Base-by-base conservation (phyloP, 176 grass and related monocot species). In the Canna indica region DNA sequence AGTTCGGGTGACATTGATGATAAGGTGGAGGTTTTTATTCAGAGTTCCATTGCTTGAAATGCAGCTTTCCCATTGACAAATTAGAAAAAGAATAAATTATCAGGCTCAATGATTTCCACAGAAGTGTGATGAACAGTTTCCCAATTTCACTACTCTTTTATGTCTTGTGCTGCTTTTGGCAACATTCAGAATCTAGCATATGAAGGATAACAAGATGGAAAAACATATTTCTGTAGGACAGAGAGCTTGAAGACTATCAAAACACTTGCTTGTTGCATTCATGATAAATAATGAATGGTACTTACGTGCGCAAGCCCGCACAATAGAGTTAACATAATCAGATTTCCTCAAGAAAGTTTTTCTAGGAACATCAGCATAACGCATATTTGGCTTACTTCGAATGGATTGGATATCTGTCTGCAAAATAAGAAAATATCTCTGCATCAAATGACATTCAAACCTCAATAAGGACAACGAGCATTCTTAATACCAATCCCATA, bases 231-330 rank as follows among this genome's bases (percentile, higher is more conserved):
- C n/a, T n/a, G n/a, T n/a, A n/a, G n/a, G n/a, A n/a, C n/a, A n/a
- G n/a, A n/a, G n/a, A n/a, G n/a, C 36, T 38, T 38, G n/a, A n/a
- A n/a, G n/a, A n/a, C n/a, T 7, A 38, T 38, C 36, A 38, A 38
- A 11, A 17, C 20, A 29, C 63, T 39, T 66, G 2, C 16, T 29
- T 66, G 2, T 9, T 36, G 2, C 14, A 65, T 14, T 36, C 32
- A 24, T 65, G 34, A 36, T 36, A 65, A 65, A 36, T 9, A n/a
- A 20, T 38, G 10, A 70, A 70, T 70, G 42, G 5, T 30, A 67
- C 78, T 80, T 74, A 80, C 78, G 63, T 80, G 78, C 78, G 74
- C 78, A 80, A n/a, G 78, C 61, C 73, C 70, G 59, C 13, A 80
- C 70, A 27, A 80, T 80, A 24, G 46, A 65, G 27, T 80, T 74